Percentiles rank a stretch among this genome's conserved stretches.
Evolutionary conservation across 2,329 filamentous ascomycete species (phyloP).

Genomic region (Meredithiella fracta): DNA sequence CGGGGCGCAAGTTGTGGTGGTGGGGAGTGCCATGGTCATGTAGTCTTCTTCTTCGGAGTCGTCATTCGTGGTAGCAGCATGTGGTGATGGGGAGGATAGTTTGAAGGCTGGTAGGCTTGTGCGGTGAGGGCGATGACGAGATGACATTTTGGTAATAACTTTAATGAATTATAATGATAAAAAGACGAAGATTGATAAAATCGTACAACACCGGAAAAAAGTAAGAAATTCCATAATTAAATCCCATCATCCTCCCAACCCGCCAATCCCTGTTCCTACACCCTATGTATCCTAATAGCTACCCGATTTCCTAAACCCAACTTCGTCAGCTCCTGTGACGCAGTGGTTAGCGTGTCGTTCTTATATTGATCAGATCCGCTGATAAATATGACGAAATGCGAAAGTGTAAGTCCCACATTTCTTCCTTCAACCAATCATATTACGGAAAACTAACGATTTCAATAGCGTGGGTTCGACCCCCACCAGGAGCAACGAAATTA

Average conservation of each 20-base stretch:
- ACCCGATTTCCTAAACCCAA: slow-evolving; percentile 7
- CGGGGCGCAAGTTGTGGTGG: slow-evolving; percentile 35
- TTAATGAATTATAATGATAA: slow-evolving; percentile 3
- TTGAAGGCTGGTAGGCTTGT: not conserved
- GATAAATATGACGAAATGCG: slow-evolving; percentile 16
- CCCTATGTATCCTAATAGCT: not conserved
- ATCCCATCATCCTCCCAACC: too few species aligned
- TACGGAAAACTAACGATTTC: slow-evolving; percentile 9
- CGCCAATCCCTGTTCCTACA: too few species aligned
- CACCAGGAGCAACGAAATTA: slow-evolving; percentile 15
- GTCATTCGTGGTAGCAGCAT: not conserved
- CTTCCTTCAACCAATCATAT: slow-evolving; percentile 9
- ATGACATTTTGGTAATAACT: not conserved
- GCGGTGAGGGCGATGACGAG: not conserved
- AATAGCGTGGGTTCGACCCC: slow-evolving; percentile 16
- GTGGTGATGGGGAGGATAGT: not conserved
- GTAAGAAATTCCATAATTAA: not conserved
- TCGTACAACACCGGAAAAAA: not conserved
- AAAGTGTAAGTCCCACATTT: slow-evolving; percentile 14
- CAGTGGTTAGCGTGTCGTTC: slow-evolving; percentile 17
- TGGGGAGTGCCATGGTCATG: slow-evolving; percentile 77
- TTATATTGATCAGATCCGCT: slow-evolving; percentile 15
- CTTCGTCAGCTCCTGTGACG: slow-evolving; percentile 15
- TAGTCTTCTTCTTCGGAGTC: slow-evolving; percentile 72
- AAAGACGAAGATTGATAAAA: slow-evolving; percentile 1